Conservation (phyloP, 192 early-diverging fungal species). For the Dissophora globulifera region DNA sequence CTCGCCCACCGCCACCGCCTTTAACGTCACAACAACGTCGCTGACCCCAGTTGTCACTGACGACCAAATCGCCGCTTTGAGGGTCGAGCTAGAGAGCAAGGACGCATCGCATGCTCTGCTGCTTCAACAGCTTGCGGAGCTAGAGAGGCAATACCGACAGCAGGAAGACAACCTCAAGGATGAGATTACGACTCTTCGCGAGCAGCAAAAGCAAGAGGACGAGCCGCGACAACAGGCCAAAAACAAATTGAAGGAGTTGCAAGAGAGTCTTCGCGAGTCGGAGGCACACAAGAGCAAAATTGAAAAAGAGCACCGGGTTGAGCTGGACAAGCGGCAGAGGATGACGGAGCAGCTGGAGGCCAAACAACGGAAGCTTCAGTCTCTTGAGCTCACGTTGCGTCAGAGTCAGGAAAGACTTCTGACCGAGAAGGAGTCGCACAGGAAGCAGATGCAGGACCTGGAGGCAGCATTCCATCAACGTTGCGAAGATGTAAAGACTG, state of each 20-base stretch:
- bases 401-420: conserved; percentile 16
- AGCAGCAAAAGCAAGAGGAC: conserved; percentile 48
- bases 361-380: conserved; percentile 21
- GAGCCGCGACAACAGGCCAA: conserved; percentile 51
- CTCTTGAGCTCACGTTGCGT: conserved; percentile 20
- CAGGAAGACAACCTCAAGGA: conserved; percentile 32
- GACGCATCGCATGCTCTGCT: conserved; percentile 24
- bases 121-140: conserved; percentile 35
- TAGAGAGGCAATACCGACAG: conserved; percentile 29
- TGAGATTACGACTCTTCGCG: conserved; percentile 29
- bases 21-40: too few relatives aligned
- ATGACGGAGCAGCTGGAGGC: conserved; percentile 25
- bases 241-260: conserved; percentile 33
- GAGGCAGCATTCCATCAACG: conserved; percentile 21
- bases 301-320: conserved; percentile 46
- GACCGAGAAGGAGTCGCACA: conserved; percentile 27
- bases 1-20: background rate
- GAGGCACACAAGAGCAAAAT: conserved; percentile 41
- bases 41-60: too few relatives aligned
- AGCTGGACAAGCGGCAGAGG: conserved; percentile 35
- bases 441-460: conserved; percentile 19
- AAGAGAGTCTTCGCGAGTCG: conserved; percentile 38
- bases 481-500: conserved; percentile 28
- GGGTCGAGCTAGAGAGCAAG: conserved; percentile 26
- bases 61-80: conserved; percentile 25